Conservation (phyloP, 2,329 filamentous ascomycete genomes). For the Botrytis deweyae region DNA sequence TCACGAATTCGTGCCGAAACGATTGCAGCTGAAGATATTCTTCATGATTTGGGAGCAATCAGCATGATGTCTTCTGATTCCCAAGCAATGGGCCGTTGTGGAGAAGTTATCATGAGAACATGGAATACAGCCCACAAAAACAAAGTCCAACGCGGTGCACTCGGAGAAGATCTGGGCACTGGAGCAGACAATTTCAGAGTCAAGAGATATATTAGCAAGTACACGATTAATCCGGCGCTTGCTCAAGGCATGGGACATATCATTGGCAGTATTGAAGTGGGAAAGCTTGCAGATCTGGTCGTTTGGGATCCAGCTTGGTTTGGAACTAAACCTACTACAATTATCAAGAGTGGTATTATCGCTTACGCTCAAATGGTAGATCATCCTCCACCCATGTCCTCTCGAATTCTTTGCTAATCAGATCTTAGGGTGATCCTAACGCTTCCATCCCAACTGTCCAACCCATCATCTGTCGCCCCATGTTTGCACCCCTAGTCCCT, state of each 20-base stretch:
- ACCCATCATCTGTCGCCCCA: slow-evolving; percentile 77
- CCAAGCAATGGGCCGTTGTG: slow-evolving; percentile 95
- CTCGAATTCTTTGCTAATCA: slow-evolving; percentile 4
- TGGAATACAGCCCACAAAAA: slow-evolving; percentile 99
- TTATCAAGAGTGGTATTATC: slow-evolving; percentile 88
- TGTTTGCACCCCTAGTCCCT: slow-evolving; percentile 78
- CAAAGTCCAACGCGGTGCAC: slow-evolving; percentile 74
- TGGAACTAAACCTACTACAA: slow-evolving; percentile 76
- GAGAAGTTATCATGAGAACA: slow-evolving; percentile 87
- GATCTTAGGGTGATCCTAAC: slow-evolving; percentile 68
- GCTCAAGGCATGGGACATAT: slow-evolving; percentile 87
- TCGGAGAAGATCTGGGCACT: slow-evolving; percentile 76
- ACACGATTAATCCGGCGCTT: slow-evolving; percentile 91
- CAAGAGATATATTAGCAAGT: slow-evolving; percentile 91
- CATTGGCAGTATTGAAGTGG: slow-evolving; percentile 82
- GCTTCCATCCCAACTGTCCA: slow-evolving; percentile 86
- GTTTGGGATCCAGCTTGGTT: slow-evolving; percentile 85
- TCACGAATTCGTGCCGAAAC: slow-evolving; percentile 92
- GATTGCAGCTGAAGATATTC: slow-evolving; percentile 92
- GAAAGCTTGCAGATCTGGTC: slow-evolving; percentile 86
- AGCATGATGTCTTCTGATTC: slow-evolving; percentile 97
- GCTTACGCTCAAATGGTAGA: slow-evolving; percentile 77
- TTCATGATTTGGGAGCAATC: slow-evolving; percentile 92
- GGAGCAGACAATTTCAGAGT: slow-evolving; percentile 88
- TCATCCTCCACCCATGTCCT: slow-evolving; percentile 28